A percentile compares a stretch with the other conserved stretches of the same genome.
Evolutionary conservation across 2,329 filamentous ascomycete species (phyloP).

Genomic region (Fusarium nygamai): DNA sequence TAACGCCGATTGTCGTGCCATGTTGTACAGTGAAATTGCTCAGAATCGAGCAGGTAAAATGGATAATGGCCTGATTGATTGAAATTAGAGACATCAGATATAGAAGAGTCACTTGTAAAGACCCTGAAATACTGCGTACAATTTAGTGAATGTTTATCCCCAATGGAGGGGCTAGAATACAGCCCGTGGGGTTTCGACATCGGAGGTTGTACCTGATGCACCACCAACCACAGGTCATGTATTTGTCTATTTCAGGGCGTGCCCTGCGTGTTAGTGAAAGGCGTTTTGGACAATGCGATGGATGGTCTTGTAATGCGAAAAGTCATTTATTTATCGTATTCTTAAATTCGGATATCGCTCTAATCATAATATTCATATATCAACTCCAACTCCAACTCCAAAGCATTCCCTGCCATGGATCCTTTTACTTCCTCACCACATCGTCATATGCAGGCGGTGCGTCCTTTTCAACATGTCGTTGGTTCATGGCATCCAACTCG

Average conservation of each 20-base stretch:
- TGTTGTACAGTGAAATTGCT: background rate
- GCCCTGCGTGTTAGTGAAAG: constrained; percentile 4
- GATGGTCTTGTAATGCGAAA: background rate
- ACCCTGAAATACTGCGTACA: background rate
- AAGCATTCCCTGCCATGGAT: background rate
- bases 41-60: background rate
- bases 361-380: background rate
- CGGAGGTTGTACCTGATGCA: constrained; percentile 27
- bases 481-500: constrained; percentile 3
- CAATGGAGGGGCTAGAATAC: constrained; percentile 18
- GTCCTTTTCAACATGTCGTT: constrained; percentile 8
- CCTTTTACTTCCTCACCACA: constrained; percentile 19
- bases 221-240: constrained; percentile 34
- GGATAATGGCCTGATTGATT: constrained; percentile 11
- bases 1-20: constrained; percentile 23
- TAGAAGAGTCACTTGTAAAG: background rate
- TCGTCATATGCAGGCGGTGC: constrained; percentile 39
- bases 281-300: background rate
- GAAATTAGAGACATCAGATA: background rate
- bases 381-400: background rate
- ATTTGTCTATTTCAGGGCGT: constrained; percentile 25
- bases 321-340: background rate
- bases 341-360: background rate
- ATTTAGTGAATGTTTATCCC: background rate
- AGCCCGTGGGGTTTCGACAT: constrained; percentile 39